phyloP scores from a whole-genome alignment of 108 stramenopile genomes.

The Cyclotella kingstonii region DNA sequence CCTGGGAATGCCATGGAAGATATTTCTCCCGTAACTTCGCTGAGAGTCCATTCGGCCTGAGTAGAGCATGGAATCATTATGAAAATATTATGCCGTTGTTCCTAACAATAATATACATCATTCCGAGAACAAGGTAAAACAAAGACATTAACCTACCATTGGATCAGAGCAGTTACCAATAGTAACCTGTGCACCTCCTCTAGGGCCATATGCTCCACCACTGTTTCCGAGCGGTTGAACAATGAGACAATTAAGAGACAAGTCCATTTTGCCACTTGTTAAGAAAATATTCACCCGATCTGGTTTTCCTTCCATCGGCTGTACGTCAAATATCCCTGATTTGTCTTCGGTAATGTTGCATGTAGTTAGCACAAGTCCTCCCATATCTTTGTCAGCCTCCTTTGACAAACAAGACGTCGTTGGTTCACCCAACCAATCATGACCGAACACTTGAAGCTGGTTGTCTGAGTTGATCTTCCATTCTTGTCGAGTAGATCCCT shows the following conservation, averaged over 20 bases:
- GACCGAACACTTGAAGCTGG: constrained; percentile 63
- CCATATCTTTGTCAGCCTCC: constrained; percentile 44
- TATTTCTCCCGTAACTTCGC: constrained; percentile 56
- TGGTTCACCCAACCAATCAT: constrained; percentile 76
- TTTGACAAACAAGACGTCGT: constrained; percentile 62
- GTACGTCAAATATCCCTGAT: constrained; percentile 52
- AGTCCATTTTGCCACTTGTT: constrained; percentile 22
- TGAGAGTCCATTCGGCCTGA: constrained; percentile 54
- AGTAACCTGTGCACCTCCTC: constrained; percentile 71
- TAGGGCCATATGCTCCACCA: constrained; percentile 78
- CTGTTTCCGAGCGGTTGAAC: constrained; percentile 48
- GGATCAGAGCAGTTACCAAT: constrained; percentile 55
- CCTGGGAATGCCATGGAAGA: constrained; percentile 49
- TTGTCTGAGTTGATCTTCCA: constrained; percentile 52
- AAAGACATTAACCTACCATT: constrained; percentile 9
- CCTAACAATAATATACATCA: neutral
- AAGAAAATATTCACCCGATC: constrained; percentile 17
- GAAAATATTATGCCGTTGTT: neutral
- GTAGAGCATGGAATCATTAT: neutral
- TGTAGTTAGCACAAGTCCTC: constrained; percentile 47
- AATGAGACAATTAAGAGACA: constrained; percentile 45
- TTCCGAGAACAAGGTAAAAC: neutral
- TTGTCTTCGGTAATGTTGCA: constrained; percentile 42
- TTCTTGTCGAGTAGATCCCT: constrained; percentile 84
- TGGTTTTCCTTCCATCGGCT: constrained; percentile 7